A percentile compares a stretch with the other conserved stretches of the same genome.
Evolutionary conservation across 2,329 filamentous ascomycete species (phyloP).

Genomic region (Calonectria pteridis): DNA sequence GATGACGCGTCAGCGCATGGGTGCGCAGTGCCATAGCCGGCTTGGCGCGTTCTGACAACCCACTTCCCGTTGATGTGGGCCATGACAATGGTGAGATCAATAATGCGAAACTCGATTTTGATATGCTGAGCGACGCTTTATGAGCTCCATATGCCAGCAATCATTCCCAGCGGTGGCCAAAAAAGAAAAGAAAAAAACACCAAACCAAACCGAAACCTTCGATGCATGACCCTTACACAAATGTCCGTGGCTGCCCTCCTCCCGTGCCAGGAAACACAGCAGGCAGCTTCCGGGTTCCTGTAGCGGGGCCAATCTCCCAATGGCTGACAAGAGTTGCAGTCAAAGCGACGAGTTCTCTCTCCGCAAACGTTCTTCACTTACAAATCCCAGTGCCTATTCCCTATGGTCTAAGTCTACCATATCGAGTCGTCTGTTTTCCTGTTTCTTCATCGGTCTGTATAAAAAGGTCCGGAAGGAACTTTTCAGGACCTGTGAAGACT

Average conservation of each 20-base stretch:
- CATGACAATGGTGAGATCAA: background rate
- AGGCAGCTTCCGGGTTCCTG: slow-evolving; percentile 29
- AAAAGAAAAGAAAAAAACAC: too few relatives aligned
- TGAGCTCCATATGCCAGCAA: background rate
- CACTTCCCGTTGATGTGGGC: background rate
- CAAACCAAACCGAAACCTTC: background rate
- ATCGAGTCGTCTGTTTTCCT: slow-evolving; percentile 28
- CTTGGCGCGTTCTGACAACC: background rate
- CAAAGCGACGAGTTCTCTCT: slow-evolving; percentile 38
- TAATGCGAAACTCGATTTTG: background rate
- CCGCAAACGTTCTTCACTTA: slow-evolving; percentile 43
- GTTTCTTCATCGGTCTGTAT: slow-evolving; percentile 25
- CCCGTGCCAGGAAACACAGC: slow-evolving; percentile 30
- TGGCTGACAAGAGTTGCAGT: slow-evolving; percentile 31
- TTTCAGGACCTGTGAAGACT: slow-evolving; percentile 33
- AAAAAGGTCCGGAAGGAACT: slow-evolving; percentile 39
- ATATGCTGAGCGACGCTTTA: background rate
- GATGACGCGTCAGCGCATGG: background rate
- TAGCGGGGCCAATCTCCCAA: slow-evolving; percentile 31
- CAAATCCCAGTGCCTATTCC: slow-evolving; percentile 38
- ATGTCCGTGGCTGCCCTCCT: slow-evolving; percentile 28
- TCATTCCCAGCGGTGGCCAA: background rate
- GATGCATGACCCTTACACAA: slow-evolving; percentile 33
- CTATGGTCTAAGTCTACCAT: slow-evolving; percentile 40
- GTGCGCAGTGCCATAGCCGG: background rate